Conservation (phyloP, 2,329 filamentous ascomycete genomes). For the Ceratocystis smalleyi region DNA sequence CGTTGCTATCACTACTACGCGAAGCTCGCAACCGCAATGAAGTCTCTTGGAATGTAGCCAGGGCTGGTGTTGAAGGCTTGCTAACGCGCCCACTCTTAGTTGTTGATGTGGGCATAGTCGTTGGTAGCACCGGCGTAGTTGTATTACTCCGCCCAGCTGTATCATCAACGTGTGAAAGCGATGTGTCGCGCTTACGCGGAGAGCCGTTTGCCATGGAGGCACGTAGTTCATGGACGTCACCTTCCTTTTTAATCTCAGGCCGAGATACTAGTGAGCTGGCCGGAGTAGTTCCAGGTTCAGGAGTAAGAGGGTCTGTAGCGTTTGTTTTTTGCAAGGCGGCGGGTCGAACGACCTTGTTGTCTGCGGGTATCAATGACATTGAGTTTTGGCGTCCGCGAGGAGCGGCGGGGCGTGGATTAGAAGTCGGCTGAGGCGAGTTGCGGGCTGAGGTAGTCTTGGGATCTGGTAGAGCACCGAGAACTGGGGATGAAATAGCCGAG, state of each 20-base stretch:
- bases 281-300: slow-evolving; percentile 25
- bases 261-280: slow-evolving; percentile 21
- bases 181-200: slow-evolving; percentile 13
- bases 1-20: slow-evolving; percentile 28
- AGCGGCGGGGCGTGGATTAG: slow-evolving; percentile 45
- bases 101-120: slow-evolving; percentile 33
- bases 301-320: slow-evolving; percentile 29
- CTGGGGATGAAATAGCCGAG: slow-evolving; percentile 58
- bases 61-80: slow-evolving; percentile 49
- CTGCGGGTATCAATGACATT: slow-evolving; percentile 37
- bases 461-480: slow-evolving; percentile 54
- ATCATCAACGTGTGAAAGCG: slow-evolving; percentile 4
- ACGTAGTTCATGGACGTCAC: slow-evolving; percentile 29
- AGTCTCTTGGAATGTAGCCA: slow-evolving; percentile 44
- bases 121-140: slow-evolving; percentile 29
- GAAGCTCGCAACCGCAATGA: slow-evolving; percentile 35
- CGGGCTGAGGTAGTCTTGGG: slow-evolving; percentile 28
- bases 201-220: slow-evolving; percentile 14
- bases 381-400: slow-evolving; percentile 65
- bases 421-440: slow-evolving; percentile 19
- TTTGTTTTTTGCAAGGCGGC: slow-evolving; percentile 49
- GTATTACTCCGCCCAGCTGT: slow-evolving; percentile 19
- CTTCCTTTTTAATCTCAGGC: slow-evolving; percentile 26
- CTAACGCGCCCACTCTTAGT: slow-evolving; percentile 52
- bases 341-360: slow-evolving; percentile 40